Evolutionary conservation across 768 basidiomycete species (phyloP).

Genomic region (Cystobasidium tubakii): DNA sequence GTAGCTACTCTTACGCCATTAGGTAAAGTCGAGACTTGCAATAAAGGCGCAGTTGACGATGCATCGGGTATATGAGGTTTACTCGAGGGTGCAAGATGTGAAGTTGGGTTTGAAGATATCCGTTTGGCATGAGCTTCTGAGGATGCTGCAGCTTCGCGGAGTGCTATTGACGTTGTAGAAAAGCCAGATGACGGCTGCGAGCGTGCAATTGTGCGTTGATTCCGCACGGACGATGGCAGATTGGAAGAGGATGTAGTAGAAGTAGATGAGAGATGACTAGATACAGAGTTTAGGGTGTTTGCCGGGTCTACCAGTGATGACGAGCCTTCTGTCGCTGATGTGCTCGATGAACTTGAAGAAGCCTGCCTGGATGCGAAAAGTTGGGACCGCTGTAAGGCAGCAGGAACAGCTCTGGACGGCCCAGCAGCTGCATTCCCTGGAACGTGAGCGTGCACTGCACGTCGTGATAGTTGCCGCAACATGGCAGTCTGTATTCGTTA

Average conservation of each 20-base stretch:
- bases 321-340: not conserved
- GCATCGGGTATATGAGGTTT: slow-evolving; percentile 10
- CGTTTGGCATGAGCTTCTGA: slow-evolving; percentile 9
- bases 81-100: not conserved
- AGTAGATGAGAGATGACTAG: not conserved
- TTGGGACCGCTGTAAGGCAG: not conserved
- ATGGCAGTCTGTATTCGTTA: not conserved
- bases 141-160: not conserved
- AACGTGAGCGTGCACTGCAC: not conserved
- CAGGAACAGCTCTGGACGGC: not conserved
- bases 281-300: not conserved
- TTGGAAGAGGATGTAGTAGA: not conserved
- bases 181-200: not conserved
- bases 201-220: not conserved
- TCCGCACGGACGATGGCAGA: not conserved
- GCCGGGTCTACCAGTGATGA: not conserved
- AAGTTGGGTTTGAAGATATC: not conserved
- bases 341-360: not conserved
- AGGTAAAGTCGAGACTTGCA: slow-evolving; percentile 67
- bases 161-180: slow-evolving; percentile 3
- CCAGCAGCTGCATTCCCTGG: not conserved
- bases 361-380: slow-evolving; percentile 1
- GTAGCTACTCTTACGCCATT: slow-evolving; percentile 90
- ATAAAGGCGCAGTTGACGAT: slow-evolving; percentile 15
- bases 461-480: not conserved